Evolutionary conservation across 1,284 basidiomycete genomes (phyloP).

Genomic region (Ustilago loliicola): DNA sequence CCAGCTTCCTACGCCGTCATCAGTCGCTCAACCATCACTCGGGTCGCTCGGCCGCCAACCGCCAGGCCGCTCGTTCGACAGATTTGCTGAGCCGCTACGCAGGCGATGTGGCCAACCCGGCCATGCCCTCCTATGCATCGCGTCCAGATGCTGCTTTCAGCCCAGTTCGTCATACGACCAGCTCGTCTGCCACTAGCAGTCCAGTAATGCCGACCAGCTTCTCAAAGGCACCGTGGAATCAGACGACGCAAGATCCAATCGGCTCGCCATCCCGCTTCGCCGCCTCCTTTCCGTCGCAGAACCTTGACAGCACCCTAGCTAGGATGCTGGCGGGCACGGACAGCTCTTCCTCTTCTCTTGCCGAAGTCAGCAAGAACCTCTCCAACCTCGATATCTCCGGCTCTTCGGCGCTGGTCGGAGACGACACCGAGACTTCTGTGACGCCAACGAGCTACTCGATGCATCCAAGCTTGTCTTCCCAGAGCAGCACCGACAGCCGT

Average conservation of each 20-base stretch:
- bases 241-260: constrained; percentile 37
- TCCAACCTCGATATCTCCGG: constrained; percentile 46
- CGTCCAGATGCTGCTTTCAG: constrained; percentile 37
- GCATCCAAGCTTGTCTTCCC: constrained; percentile 11
- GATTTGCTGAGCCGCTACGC: constrained; percentile 21
- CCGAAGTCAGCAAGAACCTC: constrained; percentile 30
- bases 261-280: constrained; percentile 54
- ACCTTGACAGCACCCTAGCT: constrained; percentile 19
- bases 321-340: constrained; percentile 26
- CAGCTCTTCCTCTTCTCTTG: constrained; percentile 21
- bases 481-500: constrained; percentile 20
- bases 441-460: constrained; percentile 20
- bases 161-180: constrained; percentile 36
- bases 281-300: constrained; percentile 40
- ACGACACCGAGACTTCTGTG: constrained; percentile 5
- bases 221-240: constrained; percentile 46
- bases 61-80: constrained; percentile 39
- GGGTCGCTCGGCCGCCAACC: constrained; percentile 35
- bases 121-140: constrained; percentile 25
- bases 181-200: constrained; percentile 39
- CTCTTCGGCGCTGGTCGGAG: constrained; percentile 30
- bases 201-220: constrained; percentile 39
- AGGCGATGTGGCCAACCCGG: constrained; percentile 13
- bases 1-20: constrained; percentile 48
- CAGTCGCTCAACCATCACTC: constrained; percentile 62